phyloP scores from a whole-genome alignment of 805 yeast species.

The Kuraishia cidri region DNA sequence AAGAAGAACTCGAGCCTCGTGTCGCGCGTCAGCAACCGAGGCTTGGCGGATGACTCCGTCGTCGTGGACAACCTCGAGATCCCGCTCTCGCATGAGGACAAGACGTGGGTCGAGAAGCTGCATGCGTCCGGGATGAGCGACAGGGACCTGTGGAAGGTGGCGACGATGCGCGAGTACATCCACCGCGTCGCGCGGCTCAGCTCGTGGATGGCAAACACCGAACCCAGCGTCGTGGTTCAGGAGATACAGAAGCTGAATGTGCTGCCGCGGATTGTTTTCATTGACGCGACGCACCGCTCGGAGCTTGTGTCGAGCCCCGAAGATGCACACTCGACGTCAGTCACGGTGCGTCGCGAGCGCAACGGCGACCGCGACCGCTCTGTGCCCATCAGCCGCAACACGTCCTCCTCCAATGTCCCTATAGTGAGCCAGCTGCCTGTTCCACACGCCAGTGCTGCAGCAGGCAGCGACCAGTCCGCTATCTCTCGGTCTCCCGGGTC shows the following conservation, averaged over 20 bases:
- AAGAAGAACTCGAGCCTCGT: slow-evolving; percentile 12
- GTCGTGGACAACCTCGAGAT: slow-evolving; percentile 32
- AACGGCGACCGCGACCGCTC: too few species aligned
- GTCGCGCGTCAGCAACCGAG: slow-evolving; percentile 7
- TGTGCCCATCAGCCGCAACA: too few species aligned
- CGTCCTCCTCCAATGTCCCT: too few species aligned
- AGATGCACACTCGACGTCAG: too few species aligned
- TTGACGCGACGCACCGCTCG: slow-evolving; percentile 27
- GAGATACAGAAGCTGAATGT: slow-evolving; percentile 24
- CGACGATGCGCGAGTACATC: slow-evolving; percentile 60
- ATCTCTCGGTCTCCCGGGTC: too few species aligned
- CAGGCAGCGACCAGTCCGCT: too few species aligned
- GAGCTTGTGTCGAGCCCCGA: slow-evolving; percentile 9
- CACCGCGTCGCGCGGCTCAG: slow-evolving; percentile 46
- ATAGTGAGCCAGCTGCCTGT: too few species aligned
- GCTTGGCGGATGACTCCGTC: slow-evolving; percentile 18
- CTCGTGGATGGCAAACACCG: too few species aligned
- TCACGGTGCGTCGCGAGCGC: too few species aligned
- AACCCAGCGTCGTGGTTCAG: slow-evolving; percentile 8
- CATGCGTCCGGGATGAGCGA: slow-evolving; percentile 66
- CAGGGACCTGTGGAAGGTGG: slow-evolving; percentile 76
- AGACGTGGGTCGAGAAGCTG: slow-evolving; percentile 64
- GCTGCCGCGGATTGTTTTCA: slow-evolving; percentile 42
- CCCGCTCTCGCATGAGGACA: slow-evolving; percentile 57
- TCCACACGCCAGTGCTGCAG: too few species aligned